These are phyloP conservation scores for Solanum etuberosum DNA, from an alignment of 257 asterid genomes.

Conservation along the genomic window DNA sequence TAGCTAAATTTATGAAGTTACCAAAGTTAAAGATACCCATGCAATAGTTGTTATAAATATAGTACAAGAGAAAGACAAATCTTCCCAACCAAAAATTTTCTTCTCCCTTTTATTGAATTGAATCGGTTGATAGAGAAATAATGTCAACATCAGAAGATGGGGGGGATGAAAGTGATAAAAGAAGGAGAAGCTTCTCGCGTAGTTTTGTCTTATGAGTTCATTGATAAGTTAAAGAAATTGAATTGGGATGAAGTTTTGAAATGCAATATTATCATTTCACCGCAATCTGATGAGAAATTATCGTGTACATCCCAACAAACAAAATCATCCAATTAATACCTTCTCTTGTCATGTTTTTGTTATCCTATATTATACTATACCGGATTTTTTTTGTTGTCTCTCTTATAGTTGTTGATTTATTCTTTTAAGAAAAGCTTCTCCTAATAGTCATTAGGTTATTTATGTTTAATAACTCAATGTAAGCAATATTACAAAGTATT, in stretches of 20 bases:
- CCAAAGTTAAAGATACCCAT: not conserved
- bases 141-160: not conserved
- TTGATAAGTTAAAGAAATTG: conserved; percentile 9
- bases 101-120: too few relatives aligned
- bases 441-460: too few relatives aligned
- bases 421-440: too few relatives aligned
- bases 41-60: too few relatives aligned
- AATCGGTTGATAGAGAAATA: too few relatives aligned
- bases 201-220: conserved; percentile 8
- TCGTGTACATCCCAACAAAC: not conserved
- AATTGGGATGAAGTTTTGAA: not conserved
- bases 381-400: too few relatives aligned
- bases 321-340: not conserved
- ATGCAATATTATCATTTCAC: not conserved
- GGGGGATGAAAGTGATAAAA: conserved; percentile 1
- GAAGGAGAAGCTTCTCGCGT: not conserved
- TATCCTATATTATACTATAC: too few relatives aligned
- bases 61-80: too few relatives aligned
- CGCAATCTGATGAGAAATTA: not conserved
- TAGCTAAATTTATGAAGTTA: not conserved
- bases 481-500: too few relatives aligned
- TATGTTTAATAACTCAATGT: too few relatives aligned
- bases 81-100: too few relatives aligned
- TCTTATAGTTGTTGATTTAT: too few relatives aligned
- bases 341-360: not conserved